These are phyloP conservation scores for Beta vulgaris DNA, from an alignment of 148 eudicot genomes.

Conservation along the genomic window DNA sequence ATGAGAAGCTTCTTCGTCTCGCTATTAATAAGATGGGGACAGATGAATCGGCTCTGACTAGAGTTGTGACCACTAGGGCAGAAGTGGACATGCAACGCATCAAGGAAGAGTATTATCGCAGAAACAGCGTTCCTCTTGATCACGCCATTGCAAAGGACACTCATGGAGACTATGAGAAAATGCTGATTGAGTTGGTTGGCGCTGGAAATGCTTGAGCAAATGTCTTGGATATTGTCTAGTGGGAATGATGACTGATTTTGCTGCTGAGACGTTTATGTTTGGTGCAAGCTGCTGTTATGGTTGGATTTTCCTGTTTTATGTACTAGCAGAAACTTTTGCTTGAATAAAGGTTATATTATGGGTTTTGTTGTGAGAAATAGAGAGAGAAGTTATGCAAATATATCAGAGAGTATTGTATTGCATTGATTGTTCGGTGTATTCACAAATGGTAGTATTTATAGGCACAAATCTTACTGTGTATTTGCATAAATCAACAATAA, in stretches of 20 bases:
- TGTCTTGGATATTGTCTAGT: neutral
- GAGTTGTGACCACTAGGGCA: constrained; percentile 75
- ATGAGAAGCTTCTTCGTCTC: constrained; percentile 70
- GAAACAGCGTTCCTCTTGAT: constrained; percentile 72
- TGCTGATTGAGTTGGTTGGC: constrained; percentile 77
- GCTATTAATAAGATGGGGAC: constrained; percentile 76
- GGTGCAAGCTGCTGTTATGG: neutral
- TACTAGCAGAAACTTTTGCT: neutral
- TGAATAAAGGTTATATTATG: constrained; percentile 24
- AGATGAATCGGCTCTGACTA: constrained; percentile 83
- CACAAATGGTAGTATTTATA: too few relatives aligned
- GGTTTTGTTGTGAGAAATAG: too few relatives aligned
- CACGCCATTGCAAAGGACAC: constrained; percentile 71
- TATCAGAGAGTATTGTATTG: too few relatives aligned
- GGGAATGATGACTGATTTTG: neutral
- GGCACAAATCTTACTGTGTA: too few relatives aligned
- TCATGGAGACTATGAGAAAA: constrained; percentile 76
- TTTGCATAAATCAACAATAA: too few relatives aligned
- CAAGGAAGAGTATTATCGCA: constrained; percentile 70
- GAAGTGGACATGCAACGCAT: constrained; percentile 75
- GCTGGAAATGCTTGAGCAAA: constrained; percentile 41
- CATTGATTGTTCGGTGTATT: too few relatives aligned
- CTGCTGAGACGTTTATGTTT: neutral
- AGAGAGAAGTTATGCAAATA: too few relatives aligned
- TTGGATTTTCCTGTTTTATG: constrained; percentile 21